Evolutionary conservation across 176 grass and related monocot genomes (phyloP).

Genomic region (Phyllostachys edulis): DNA sequence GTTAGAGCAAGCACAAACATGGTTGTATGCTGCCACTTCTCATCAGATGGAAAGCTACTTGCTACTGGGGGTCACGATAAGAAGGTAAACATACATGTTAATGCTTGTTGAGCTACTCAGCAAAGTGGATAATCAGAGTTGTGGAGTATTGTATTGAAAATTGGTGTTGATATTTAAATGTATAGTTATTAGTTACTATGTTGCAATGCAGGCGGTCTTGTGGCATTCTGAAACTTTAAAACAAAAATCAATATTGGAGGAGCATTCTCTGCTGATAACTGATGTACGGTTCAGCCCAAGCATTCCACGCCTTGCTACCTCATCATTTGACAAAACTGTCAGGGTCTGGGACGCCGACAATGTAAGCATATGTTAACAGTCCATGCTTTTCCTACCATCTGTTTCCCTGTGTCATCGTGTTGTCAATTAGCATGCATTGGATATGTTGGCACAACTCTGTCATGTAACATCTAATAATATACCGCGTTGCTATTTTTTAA

Average conservation of each 20-base stretch:
- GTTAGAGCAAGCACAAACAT: slow-evolving; percentile 68
- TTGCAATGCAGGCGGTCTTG: slow-evolving; percentile 62
- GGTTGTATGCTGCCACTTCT: slow-evolving; percentile 90
- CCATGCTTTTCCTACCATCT: slow-evolving; percentile 4
- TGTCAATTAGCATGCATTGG: not conserved
- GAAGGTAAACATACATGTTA: slow-evolving; percentile 53
- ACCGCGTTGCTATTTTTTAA: not conserved
- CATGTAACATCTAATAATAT: not conserved
- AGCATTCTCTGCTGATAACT: slow-evolving; percentile 75
- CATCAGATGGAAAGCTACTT: slow-evolving; percentile 85
- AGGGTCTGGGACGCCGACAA: slow-evolving; percentile 86
- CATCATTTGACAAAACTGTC: slow-evolving; percentile 95
- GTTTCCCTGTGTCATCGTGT: not conserved
- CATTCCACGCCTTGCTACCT: slow-evolving; percentile 67
- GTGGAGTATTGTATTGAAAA: not conserved
- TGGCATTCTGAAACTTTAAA: slow-evolving; percentile 82
- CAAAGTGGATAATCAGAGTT: not conserved
- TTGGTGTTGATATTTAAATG: not conserved
- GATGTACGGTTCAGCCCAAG: slow-evolving; percentile 87
- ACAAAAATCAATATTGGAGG: slow-evolving; percentile 69
- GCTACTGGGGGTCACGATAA: slow-evolving; percentile 97
- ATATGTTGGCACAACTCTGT: not conserved
- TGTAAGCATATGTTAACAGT: slow-evolving; percentile 44
- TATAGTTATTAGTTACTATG: slow-evolving; percentile 21
- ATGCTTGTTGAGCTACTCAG: slow-evolving; percentile 21